Evolutionary conservation across 306 rosid species (phyloP), one percentile per base, ranked within the genome.

Genomic region (Sicyos edulis): DNA sequence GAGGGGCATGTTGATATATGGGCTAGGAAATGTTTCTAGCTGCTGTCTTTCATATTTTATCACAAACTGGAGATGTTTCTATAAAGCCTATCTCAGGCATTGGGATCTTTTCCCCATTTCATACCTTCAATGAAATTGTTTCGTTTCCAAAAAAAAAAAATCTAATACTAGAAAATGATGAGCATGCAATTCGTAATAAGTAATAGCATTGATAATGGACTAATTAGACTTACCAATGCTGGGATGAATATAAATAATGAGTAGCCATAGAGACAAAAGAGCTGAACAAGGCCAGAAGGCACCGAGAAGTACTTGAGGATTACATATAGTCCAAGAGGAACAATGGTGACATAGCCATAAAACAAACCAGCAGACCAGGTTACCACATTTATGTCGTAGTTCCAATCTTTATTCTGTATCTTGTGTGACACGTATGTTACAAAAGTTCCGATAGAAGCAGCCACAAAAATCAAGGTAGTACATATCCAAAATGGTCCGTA

Each of bases 401-500:
- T 44, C 98, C 97, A 90, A 70, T 88, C 87, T 82, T 90, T 68
- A 20, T 86, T 73, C 78, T 88, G 78, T 80, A 93, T 73, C 80
- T 87, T 93, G 89, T 93, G 96, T 4, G 98, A 87, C 74, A 93
- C 7, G 75, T 90, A 93, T 71, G 98, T 93, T 78, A 88, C 96
- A 73, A 93, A 87, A 63, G 98, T 88, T 74, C 98, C 95, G 44
- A 93, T 93, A 20, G 98, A 80, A 77, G 96, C 98, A 45, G 98
- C 98, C 15, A 90, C 92, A 77, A 92, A 92, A 77, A 92, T 92
- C 72, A 90, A 85, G 59, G 98, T 92, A 44, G 96, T 90, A 80
- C 98, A 92, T 78, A 92, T 90, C 98, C 98, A 92, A 84, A 92
- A 92, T 57, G 98, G 98, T 59, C 98, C 98, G 52, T 92, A 92